These are phyloP conservation scores for Penicillium antarcticum DNA, from an alignment of 495 filamentous ascomycete species.

Conservation along the genomic window DNA sequence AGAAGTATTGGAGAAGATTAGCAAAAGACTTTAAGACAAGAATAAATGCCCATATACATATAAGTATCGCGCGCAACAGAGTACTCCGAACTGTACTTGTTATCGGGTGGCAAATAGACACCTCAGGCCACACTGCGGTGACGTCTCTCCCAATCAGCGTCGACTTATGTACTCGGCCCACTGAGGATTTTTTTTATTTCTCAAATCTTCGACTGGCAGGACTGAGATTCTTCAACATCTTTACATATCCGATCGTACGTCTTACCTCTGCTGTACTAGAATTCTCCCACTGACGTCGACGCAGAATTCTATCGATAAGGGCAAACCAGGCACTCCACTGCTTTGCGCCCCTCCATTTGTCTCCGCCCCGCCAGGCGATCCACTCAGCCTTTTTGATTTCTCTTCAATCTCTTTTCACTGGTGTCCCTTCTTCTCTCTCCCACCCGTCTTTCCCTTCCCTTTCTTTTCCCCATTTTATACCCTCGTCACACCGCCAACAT, in stretches of 20 bases:
- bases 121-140: conserved; percentile 16
- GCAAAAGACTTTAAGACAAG: conserved; percentile 26
- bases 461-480: conserved; percentile 6
- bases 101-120: conserved; percentile 14
- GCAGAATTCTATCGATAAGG: conserved; percentile 42
- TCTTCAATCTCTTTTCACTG: conserved; percentile 31
- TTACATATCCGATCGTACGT: neutral
- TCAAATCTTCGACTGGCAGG: neutral
- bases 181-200: conserved; percentile 30
- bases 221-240: no score
- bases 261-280: no score
- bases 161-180: conserved; percentile 19
- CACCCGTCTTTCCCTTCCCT: conserved; percentile 1
- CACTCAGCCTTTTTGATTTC: conserved; percentile 41
- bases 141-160: conserved; percentile 31
- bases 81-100: neutral
- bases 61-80: neutral
- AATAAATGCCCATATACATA: conserved; percentile 4
- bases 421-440: conserved; percentile 12
- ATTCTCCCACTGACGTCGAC: conserved; percentile 3
- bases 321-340: conserved; percentile 30
- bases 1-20: conserved; percentile 28
- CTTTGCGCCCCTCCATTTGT: conserved; percentile 32
- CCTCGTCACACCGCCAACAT: conserved; percentile 31
- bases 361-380: conserved; percentile 41